Evolutionary conservation across 768 basidiomycete genomes (phyloP).

Genomic region (Heimioporus sp.): DNA sequence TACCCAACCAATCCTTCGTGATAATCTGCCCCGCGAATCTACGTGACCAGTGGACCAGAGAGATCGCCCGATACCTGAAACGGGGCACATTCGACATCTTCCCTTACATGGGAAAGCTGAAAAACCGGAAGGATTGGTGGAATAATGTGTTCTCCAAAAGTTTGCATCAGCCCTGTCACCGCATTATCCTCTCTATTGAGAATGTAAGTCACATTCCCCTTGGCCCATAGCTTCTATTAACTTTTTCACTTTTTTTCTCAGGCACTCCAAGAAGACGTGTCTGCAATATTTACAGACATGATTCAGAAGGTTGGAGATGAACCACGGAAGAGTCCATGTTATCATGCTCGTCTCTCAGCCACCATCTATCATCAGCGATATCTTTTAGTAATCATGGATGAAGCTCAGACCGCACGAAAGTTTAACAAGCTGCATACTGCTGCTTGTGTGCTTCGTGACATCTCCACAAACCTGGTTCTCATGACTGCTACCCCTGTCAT

Average conservation of each 20-base stretch:
- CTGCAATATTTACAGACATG: neutral
- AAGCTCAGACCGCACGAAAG: conserved; percentile 2
- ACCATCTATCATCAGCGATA: neutral
- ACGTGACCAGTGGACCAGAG: neutral
- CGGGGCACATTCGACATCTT: neutral
- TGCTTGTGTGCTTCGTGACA: rapidly evolving
- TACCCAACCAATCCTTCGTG: neutral
- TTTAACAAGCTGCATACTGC: conserved; percentile 3
- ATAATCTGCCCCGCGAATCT: conserved; percentile 1
- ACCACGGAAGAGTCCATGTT: no score
- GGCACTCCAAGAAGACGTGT: neutral
- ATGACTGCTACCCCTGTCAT: conserved; percentile 4
- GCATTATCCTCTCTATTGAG: neutral
- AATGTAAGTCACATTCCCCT: no score
- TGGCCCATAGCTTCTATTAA: neutral
- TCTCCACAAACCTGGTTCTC: rapidly evolving
- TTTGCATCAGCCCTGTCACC: neutral
- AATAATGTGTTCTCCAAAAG: neutral
- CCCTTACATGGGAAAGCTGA: neutral
- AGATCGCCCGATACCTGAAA: conserved; percentile 1
- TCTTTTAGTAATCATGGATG: neutral
- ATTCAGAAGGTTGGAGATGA: neutral
- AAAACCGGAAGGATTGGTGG: neutral
- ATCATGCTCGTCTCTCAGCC: no score
- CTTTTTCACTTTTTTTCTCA: neutral